A percentile compares a stretch with the other conserved stretches of the same genome.
These are phyloP conservation scores for Secale cereale DNA, from an alignment of 176 grass and related monocot species.

Conservation along the genomic window DNA sequence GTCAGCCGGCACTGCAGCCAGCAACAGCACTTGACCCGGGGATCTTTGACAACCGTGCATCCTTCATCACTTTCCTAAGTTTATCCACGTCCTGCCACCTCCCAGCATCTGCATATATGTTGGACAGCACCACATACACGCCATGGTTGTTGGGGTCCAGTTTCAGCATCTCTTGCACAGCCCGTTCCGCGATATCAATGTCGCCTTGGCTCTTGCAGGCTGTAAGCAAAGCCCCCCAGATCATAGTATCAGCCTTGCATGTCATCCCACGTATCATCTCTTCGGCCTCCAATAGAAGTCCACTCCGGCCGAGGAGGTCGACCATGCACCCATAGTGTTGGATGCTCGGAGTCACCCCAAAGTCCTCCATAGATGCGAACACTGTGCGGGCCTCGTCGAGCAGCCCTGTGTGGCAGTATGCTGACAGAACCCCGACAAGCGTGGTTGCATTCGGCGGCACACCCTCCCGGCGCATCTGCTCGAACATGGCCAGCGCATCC, in stretches of 20 bases:
- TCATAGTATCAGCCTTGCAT: background rate
- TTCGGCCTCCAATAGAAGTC: background rate
- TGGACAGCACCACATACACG: background rate
- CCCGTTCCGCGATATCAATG: background rate
- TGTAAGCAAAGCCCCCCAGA: constrained; percentile 12
- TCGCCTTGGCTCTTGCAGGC: background rate
- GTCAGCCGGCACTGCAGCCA: background rate
- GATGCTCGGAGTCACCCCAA: background rate
- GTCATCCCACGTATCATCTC: constrained; percentile 6
- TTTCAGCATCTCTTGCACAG: background rate
- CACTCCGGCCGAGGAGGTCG: background rate
- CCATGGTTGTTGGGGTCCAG: background rate
- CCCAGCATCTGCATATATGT: background rate
- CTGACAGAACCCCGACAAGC: background rate
- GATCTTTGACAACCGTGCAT: background rate
- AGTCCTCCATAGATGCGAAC: background rate
- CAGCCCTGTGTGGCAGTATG: background rate
- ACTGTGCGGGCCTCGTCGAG: background rate
- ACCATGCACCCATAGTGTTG: constrained; percentile 7
- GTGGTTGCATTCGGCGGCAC: background rate
- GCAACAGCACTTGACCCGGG: background rate
- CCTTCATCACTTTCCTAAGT: constrained; percentile 11
- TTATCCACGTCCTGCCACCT: constrained; percentile 11
- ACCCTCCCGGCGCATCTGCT: background rate
- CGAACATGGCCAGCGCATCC: too few species aligned